Evolutionary conservation across 208 protist genomes (phyloP), one percentile per base, ranked within the genome.

Genomic region (Acanthamoeba sp.): DNA sequence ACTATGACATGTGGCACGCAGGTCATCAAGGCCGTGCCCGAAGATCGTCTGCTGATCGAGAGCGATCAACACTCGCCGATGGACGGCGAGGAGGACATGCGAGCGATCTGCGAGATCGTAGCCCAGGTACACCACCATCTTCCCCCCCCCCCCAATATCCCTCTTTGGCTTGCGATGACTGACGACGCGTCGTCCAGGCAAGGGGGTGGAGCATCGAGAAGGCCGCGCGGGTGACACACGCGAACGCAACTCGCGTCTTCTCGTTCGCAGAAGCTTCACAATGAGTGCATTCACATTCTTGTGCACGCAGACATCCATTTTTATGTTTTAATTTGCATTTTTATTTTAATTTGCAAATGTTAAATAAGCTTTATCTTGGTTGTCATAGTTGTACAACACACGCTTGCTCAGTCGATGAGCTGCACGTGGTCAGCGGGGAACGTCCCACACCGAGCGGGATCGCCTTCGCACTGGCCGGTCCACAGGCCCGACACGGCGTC

Each of bases 41-140:
- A 34, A 16, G 90, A 93, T 93, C 90, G 90, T 3, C 90, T 93
- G 36, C 45, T 93, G 34, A 84, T 93, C 16, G 90, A 93, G 38
- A 93, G 40, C 50, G 90, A 93, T 34, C 50, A 84, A 24, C 38
- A 93, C 42, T 64, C 66, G 20, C 66, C 90, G 12, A 9, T 14
- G 14, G n/a, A 12, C 22, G 45, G n/a, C 6, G 45, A 93, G 20
- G 42, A 38, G 16, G 90, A 84, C 1, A 22, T 93, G 0, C 18
- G n/a, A 9, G 18, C 32, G 0, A 80, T 80, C 22, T 93, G 89
- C n/a, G 62, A 57, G 32, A 48, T 93, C 66, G 64, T 93, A 9
- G 89, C 89, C 9, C 14, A 90, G 42, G 84, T 66, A 40, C 18
- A 14, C 16, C n/a, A n/a, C n/a, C n/a, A n/a, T n/a, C n/a, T n/a